Conservation (phyloP, 129 eudicot genomes). For the Tanacetum coccineum region DNA sequence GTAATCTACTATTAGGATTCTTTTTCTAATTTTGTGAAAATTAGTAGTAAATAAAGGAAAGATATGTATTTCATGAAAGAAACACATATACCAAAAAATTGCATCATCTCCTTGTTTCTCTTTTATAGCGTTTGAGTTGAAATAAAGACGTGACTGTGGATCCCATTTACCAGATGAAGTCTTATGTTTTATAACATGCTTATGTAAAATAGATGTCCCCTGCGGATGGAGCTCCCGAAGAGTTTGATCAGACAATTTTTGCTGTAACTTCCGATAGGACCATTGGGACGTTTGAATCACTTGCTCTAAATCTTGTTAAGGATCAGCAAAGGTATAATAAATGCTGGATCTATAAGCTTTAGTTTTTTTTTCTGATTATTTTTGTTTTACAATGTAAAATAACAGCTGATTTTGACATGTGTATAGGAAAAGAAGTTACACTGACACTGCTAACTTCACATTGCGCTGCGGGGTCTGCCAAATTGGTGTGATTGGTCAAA, state of each 20-base stretch:
- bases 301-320: conserved; percentile 68
- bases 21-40: too few relatives aligned
- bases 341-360: background rate
- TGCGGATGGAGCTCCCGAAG: conserved; percentile 92
- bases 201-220: conserved; percentile 69
- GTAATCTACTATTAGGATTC: too few relatives aligned
- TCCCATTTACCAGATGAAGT: background rate
- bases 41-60: too few relatives aligned
- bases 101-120: too few relatives aligned
- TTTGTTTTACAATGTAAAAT: conserved; percentile 3
- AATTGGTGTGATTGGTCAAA: conserved; percentile 91
- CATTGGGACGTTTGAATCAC: conserved; percentile 64
- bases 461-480: conserved; percentile 98
- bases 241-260: conserved; percentile 92
- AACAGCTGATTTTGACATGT: conserved; percentile 6
- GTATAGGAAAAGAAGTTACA: conserved; percentile 70
- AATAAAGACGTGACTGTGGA: background rate
- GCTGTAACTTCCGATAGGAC: conserved; percentile 54
- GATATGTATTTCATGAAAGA: too few relatives aligned
- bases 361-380: background rate
- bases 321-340: conserved; percentile 79
- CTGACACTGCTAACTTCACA: conserved; percentile 93
- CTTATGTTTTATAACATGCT: conserved; percentile 8
- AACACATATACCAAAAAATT: too few relatives aligned
- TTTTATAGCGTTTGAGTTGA: background rate